Evolutionary conservation across 805 yeast species (phyloP).

Genomic region (Pichia nanzhaoensis): DNA sequence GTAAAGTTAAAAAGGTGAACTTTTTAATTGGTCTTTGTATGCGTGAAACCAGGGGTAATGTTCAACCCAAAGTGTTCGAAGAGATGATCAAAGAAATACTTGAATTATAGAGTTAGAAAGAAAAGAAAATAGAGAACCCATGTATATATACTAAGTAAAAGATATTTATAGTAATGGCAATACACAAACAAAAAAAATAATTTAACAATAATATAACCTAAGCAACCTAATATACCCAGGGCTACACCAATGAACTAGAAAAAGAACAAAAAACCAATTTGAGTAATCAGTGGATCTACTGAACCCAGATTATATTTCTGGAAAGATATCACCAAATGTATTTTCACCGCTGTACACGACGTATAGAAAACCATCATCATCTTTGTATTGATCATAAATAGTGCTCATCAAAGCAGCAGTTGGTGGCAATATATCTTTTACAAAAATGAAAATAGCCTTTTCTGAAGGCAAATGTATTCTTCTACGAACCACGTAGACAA

Average conservation of each 20-base stretch:
- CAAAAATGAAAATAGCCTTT: slow-evolving; percentile 96
- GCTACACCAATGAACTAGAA: background rate
- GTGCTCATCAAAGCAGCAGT: slow-evolving; percentile 96
- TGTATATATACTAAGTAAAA: background rate
- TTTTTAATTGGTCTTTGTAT: slow-evolving; percentile 79
- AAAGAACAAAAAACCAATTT: background rate
- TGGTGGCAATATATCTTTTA: slow-evolving; percentile 94
- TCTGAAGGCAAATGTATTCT: slow-evolving; percentile 94
- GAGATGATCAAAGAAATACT: slow-evolving; percentile 19
- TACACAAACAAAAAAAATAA: background rate
- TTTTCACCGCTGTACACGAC: slow-evolving; percentile 96
- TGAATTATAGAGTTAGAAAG: slow-evolving; percentile 2
- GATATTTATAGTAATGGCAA: slow-evolving; percentile 1
- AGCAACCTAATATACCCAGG: background rate
- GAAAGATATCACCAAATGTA: slow-evolving; percentile 66
- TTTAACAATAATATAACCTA: background rate
- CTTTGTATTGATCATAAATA: slow-evolving; percentile 94
- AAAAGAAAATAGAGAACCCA: background rate
- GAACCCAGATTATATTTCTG: slow-evolving; percentile 3
- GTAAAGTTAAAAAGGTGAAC: slow-evolving; percentile 58
- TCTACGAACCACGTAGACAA: slow-evolving; percentile 94
- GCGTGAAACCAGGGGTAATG: slow-evolving; percentile 67
- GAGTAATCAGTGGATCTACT: background rate
- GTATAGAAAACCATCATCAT: slow-evolving; percentile 94
- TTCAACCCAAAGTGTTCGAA: slow-evolving; percentile 27